phyloP scores from a whole-genome alignment of 257 asterid genomes.

The Scutellaria minor region DNA sequence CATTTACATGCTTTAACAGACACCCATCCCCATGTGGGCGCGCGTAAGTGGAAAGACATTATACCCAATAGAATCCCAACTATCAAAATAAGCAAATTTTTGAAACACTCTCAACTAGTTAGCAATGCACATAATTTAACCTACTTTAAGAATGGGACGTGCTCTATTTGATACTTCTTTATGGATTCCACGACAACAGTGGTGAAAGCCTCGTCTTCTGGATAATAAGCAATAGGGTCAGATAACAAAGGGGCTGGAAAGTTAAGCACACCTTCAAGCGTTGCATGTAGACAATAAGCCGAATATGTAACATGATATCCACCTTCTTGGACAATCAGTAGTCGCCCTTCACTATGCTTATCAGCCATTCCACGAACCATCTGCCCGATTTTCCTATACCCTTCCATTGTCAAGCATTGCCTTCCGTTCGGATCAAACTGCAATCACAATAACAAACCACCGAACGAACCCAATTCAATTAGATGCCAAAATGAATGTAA shows the following conservation, averaged over 20 bases:
- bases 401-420: slow-evolving; percentile 95
- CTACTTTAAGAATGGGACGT: slow-evolving; percentile 54
- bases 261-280: slow-evolving; percentile 83
- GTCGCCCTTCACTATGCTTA: slow-evolving; percentile 58
- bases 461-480: background rate
- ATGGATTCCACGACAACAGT: slow-evolving; percentile 54
- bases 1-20: no score
- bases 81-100: no score
- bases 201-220: slow-evolving; percentile 70
- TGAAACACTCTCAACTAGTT: no score
- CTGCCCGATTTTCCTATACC: slow-evolving; percentile 73
- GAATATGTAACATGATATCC: slow-evolving; percentile 93
- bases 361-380: slow-evolving; percentile 60
- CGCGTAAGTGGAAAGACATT: no score
- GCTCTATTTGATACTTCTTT: slow-evolving; percentile 49
- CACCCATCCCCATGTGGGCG: no score
- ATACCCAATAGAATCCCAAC: no score
- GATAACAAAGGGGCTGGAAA: slow-evolving; percentile 57
- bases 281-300: slow-evolving; percentile 87
- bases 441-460: slow-evolving; percentile 2
- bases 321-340: slow-evolving; percentile 92
- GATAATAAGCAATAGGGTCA: slow-evolving; percentile 86
- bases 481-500: background rate
- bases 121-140: background rate
- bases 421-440: slow-evolving; percentile 99